These are phyloP conservation scores for Westerdykella sp. DNA, from an alignment of 2,329 filamentous ascomycete species.

Conservation along the genomic window DNA sequence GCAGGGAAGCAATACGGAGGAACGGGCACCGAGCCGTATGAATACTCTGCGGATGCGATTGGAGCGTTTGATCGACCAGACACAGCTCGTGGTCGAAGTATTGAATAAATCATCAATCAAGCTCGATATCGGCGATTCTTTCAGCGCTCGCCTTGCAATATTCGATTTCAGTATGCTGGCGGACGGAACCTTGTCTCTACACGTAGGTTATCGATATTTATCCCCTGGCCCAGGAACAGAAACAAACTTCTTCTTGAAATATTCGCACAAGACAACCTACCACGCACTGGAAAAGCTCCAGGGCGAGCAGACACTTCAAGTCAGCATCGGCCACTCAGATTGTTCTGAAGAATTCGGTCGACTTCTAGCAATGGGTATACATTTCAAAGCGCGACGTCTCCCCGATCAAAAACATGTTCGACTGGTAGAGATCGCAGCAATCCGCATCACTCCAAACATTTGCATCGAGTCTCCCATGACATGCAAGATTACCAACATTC, in stretches of 20 bases:
- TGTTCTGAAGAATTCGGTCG: neutral
- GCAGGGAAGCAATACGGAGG: neutral
- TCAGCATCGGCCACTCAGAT: neutral
- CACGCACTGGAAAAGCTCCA: neutral
- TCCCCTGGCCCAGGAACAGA: no score
- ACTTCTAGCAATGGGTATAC: slow-evolving; percentile 23
- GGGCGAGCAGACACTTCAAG: slow-evolving; percentile 1
- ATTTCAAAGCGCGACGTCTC: slow-evolving; percentile 4
- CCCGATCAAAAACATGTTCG: neutral
- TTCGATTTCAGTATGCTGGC: slow-evolving; percentile 32
- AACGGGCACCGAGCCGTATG: neutral
- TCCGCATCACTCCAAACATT: slow-evolving; percentile 13
- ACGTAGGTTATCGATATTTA: slow-evolving; percentile 4
- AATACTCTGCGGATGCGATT: slow-evolving; percentile 13
- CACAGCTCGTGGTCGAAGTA: neutral
- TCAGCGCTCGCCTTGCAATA: slow-evolving; percentile 14
- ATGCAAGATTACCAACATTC: slow-evolving; percentile 10
- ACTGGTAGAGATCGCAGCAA: slow-evolving; percentile 10
- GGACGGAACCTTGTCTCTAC: slow-evolving; percentile 16
- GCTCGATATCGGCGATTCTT: neutral
- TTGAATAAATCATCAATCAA: neutral
- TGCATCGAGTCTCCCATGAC: neutral
- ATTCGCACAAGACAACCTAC: slow-evolving; percentile 2
- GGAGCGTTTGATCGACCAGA: slow-evolving; percentile 4
- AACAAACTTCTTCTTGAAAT: slow-evolving; percentile 15